Base-by-base conservation (phyloP, 306 rosid species). In the Vigna angularis region DNA sequence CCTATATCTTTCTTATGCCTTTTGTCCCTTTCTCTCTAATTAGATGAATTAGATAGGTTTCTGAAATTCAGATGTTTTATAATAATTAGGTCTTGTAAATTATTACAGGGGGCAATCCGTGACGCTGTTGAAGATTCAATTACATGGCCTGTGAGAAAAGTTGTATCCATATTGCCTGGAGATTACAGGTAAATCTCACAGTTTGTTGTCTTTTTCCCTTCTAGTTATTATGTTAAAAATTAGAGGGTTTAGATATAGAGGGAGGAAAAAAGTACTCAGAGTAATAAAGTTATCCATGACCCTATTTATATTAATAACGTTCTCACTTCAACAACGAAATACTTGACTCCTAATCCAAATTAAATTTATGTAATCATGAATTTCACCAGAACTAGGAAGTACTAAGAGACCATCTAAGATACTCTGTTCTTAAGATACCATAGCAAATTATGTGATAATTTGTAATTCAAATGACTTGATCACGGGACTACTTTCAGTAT, bases 51-150 rank as follows among this genome's bases (percentile, higher is more conserved):
- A 40, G 38, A 40, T 65, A 40, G 42, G 55, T 59, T 42, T 66
- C 73, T 51, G 51, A 64, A 40, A 47, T 65, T 45, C 72, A 62
- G 14, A 56, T 66, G 69, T 74, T 82, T 49, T 48, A 32, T 79
- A 57, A 59, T 75, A 64, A 82, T 76, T 73, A 74, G 45, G 84
- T 81, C 58, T 69, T 58, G 24, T 24, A 52, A 71, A 52, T 83
- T 79, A 63, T n/a, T 80, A 58, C 89, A 95, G 98, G 96, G 87
- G 36, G 75, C 86, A 1, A 96, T 96, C 64, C 88, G 94, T 16
- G 98, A 93, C 84, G 98, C 99, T 57, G 85, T 96, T 71, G 99
- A 93, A 83, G 99, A 96, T 89, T 87, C 97, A 77, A 79, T 96
- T 58, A 88, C 98, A 75, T 96, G 99, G 99, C 98, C 99, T 26